Evolutionary conservation across 495 filamentous ascomycete species (phyloP).

Genomic region (Aspergillus mulundensis): DNA sequence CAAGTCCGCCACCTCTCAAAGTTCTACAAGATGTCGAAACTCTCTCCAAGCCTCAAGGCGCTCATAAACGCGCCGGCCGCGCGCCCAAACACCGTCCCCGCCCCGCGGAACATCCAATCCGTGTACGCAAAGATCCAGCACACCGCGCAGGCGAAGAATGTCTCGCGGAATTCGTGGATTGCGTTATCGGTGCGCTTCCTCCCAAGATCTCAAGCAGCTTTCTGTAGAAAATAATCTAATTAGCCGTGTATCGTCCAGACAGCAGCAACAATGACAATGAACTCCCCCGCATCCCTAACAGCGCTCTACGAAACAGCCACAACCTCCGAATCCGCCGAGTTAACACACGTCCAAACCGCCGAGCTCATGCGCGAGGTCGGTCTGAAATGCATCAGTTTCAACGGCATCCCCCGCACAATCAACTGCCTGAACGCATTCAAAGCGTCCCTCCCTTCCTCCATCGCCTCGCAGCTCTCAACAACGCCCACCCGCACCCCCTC

Average conservation of each 20-base stretch:
- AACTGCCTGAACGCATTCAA: conserved; percentile 70
- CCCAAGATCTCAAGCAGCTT: neutral
- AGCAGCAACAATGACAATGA: conserved; percentile 71
- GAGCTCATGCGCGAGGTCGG: conserved; percentile 77
- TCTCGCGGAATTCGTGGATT: conserved; percentile 60
- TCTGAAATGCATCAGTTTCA: conserved; percentile 80
- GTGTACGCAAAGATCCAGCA: conserved; percentile 57
- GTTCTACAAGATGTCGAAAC: conserved; percentile 55
- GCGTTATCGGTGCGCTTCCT: conserved; percentile 51
- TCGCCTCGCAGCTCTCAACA: conserved; percentile 41
- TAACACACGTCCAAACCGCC: conserved; percentile 51
- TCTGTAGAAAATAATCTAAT: neutral
- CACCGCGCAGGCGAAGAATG: conserved; percentile 47
- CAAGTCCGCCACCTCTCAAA: neutral
- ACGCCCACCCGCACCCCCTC: conserved; percentile 47
- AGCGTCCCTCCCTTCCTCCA: conserved; percentile 45
- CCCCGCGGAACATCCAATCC: conserved; percentile 53
- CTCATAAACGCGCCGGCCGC: conserved; percentile 66
- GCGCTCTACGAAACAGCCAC: conserved; percentile 52
- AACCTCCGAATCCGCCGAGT: conserved; percentile 20
- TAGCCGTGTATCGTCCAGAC: conserved; percentile 36
- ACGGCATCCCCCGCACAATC: conserved; percentile 77
- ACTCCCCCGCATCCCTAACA: conserved; percentile 62
- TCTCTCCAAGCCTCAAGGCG: conserved; percentile 63
- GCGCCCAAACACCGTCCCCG: conserved; percentile 61